Evolutionary conservation across 352 stramenopile genomes (phyloP).

Genomic region (Aphanomyces astaci): DNA sequence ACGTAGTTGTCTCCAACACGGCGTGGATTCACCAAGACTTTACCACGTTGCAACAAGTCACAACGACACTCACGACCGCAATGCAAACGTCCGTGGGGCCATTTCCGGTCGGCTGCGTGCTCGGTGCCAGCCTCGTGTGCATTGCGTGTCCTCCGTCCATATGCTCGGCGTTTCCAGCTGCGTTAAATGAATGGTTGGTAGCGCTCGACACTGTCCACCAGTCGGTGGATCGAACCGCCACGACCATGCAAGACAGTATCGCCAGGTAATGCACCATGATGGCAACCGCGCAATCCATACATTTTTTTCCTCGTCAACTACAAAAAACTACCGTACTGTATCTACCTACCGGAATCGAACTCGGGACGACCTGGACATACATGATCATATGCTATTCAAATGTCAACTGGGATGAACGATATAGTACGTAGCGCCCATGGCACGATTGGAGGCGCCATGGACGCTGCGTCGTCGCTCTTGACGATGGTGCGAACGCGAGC

Average conservation of each 20-base stretch:
- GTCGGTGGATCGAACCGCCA: not conserved
- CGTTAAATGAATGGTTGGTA: not conserved
- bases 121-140: not conserved
- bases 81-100: not conserved
- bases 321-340: no score
- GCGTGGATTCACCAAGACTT: not conserved
- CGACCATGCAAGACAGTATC: not conserved
- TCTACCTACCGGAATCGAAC: no score
- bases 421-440: not conserved
- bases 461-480: not conserved
- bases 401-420: no score
- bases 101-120: conserved; percentile 1
- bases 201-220: not conserved
- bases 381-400: no score
- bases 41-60: not conserved
- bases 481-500: conserved; percentile 2
- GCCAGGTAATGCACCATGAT: not conserved
- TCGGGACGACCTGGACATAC: no score
- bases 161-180: not conserved
- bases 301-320: no score
- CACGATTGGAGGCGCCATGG: not conserved
- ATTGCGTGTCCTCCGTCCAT: not conserved
- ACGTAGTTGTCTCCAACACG: not conserved
- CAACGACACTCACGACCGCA: not conserved
- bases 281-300: no score